phyloP scores from a whole-genome alignment of 2,329 filamentous ascomycete species.

The Aspergillus sojae region DNA sequence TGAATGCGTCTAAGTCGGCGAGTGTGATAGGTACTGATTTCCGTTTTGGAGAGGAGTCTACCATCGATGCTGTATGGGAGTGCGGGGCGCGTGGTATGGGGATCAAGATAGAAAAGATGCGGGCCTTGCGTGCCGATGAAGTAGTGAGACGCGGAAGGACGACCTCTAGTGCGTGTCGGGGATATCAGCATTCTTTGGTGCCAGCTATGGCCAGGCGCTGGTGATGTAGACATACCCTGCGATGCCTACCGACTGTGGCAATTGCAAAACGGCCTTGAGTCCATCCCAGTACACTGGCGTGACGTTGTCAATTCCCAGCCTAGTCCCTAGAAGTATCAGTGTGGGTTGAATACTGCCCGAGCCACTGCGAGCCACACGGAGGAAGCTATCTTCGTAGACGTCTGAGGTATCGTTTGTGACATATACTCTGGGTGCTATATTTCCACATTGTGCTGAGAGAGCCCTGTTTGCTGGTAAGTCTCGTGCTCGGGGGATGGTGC shows the following conservation, averaged over 20 bases:
- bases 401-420: conserved; percentile 87
- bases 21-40: conserved; percentile 84
- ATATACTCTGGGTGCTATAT: conserved; percentile 74
- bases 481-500: neutral
- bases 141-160: conserved; percentile 85
- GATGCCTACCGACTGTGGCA: conserved; percentile 92
- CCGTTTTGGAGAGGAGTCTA: conserved; percentile 64
- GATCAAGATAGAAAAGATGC: conserved; percentile 91
- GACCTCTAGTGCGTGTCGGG: conserved; percentile 62
- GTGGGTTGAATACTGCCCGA: conserved; percentile 75
- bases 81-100: conserved; percentile 79
- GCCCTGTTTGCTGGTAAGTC: conserved; percentile 56
- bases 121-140: conserved; percentile 74
- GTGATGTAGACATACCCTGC: conserved; percentile 67
- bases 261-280: conserved; percentile 80
- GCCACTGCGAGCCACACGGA: conserved; percentile 71
- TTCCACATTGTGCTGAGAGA: conserved; percentile 66
- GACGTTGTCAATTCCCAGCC: conserved; percentile 90
- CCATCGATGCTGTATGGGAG: conserved; percentile 62
- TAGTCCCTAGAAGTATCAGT: conserved; percentile 82
- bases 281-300: conserved; percentile 95
- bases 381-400: conserved; percentile 88
- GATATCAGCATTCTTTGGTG: conserved; percentile 12
- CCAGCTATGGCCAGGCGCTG: neutral
- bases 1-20: conserved; percentile 79